phyloP scores from a whole-genome alignment of 2,329 filamentous ascomycete species.

The Passalora sequoiae region DNA sequence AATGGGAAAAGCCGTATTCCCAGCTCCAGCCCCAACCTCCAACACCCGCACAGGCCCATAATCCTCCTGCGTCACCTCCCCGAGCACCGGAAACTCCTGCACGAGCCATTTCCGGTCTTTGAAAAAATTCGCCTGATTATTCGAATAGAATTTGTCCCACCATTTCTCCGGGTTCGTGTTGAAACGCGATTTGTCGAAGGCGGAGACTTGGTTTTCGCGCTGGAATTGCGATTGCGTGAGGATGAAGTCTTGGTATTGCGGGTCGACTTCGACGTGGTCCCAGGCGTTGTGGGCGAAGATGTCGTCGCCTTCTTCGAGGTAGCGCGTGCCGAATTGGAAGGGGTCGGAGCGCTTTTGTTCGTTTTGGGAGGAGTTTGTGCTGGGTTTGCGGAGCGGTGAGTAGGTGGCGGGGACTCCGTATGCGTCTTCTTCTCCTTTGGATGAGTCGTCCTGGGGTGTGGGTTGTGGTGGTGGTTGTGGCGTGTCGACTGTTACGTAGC shows the following conservation, averaged over 20 bases:
- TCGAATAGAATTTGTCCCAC: slow-evolving; percentile 98
- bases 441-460: neutral
- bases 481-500: slow-evolving; percentile 43
- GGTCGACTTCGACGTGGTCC: slow-evolving; percentile 95
- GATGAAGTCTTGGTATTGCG: slow-evolving; percentile 78
- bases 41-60: slow-evolving; percentile 68
- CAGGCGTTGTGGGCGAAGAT: slow-evolving; percentile 98
- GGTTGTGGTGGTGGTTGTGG: slow-evolving; percentile 21
- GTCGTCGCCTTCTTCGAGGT: slow-evolving; percentile 75
- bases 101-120: slow-evolving; percentile 96
- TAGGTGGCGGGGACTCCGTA: slow-evolving; percentile 48
- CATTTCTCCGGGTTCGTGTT: slow-evolving; percentile 87
- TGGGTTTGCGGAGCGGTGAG: slow-evolving; percentile 42
- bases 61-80: slow-evolving; percentile 64
- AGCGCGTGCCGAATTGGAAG: slow-evolving; percentile 91
- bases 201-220: slow-evolving; percentile 77
- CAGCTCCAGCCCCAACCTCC: slow-evolving; percentile 90
- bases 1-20: slow-evolving; percentile 93
- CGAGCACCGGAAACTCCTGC: slow-evolving; percentile 91
- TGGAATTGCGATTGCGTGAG: slow-evolving; percentile 80
- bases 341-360: slow-evolving; percentile 86
- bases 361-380: slow-evolving; percentile 62
- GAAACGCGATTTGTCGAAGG: slow-evolving; percentile 88
- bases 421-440: slow-evolving; percentile 38
- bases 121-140: slow-evolving; percentile 97